Evolutionary conservation across 2,329 filamentous ascomycete genomes (phyloP).

Genomic region (Penicillium crustosum): DNA sequence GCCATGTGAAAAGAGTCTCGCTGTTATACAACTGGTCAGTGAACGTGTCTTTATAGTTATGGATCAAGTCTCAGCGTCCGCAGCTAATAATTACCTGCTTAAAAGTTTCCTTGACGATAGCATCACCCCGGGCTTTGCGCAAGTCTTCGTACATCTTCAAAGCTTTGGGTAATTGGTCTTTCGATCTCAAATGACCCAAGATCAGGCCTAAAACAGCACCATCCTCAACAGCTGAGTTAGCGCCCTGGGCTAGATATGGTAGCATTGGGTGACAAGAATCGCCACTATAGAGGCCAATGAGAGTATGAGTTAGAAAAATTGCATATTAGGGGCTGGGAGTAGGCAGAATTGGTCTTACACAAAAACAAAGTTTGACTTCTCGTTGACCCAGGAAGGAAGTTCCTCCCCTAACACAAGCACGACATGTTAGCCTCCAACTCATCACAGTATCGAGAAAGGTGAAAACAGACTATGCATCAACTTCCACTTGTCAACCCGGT

Average conservation of each 20-base stretch:
- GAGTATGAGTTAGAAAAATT: not conserved
- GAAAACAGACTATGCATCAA: slow-evolving; percentile 51
- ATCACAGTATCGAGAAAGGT: not conserved
- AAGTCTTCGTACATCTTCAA: slow-evolving; percentile 33
- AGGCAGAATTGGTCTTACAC: slow-evolving; percentile 17
- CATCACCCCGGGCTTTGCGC: slow-evolving; percentile 30
- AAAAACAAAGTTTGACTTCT: slow-evolving; percentile 51
- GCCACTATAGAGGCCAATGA: slow-evolving; percentile 34
- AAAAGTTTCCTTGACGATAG: slow-evolving; percentile 64
- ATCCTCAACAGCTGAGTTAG: slow-evolving; percentile 67
- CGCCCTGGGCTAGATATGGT: slow-evolving; percentile 64
- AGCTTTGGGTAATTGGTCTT: slow-evolving; percentile 48
- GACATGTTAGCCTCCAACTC: not conserved
- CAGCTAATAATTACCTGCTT: slow-evolving; percentile 37
- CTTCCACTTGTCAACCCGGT: slow-evolving; percentile 66
- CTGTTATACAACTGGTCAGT: slow-evolving; percentile 29
- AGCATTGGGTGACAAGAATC: slow-evolving; percentile 66
- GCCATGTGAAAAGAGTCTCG: slow-evolving; percentile 55
- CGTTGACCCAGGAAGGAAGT: slow-evolving; percentile 45
- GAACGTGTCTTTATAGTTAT: not conserved
- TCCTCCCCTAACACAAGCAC: not conserved
- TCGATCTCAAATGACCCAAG: slow-evolving; percentile 52
- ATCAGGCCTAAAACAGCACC: slow-evolving; percentile 64
- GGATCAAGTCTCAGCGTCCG: too few species aligned
- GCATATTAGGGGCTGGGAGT: not conserved